phyloP scores from a whole-genome alignment of 495 filamentous ascomycete species.

The Schizothecium vesticola region DNA sequence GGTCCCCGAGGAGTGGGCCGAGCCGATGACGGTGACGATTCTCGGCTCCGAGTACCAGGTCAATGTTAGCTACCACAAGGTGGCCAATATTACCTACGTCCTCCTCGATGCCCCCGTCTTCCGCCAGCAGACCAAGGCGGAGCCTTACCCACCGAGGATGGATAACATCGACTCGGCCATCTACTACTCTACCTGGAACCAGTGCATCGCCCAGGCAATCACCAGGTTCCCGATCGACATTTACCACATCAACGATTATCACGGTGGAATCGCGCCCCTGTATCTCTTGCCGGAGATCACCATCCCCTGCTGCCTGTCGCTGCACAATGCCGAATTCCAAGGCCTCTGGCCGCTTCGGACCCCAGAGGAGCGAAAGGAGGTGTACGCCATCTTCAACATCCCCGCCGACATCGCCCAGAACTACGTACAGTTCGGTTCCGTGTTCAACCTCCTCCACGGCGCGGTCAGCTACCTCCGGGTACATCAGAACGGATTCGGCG shows the following conservation, averaged over 20 bases:
- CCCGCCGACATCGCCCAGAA: constrained; percentile 38
- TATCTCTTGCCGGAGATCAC: constrained; percentile 56
- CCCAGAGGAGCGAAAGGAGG: constrained; percentile 56
- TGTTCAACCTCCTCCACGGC: constrained; percentile 67
- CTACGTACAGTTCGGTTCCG: constrained; percentile 61
- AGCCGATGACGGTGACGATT: constrained; percentile 59
- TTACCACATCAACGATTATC: constrained; percentile 78
- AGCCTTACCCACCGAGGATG: constrained; percentile 67
- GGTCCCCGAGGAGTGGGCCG: constrained; percentile 36
- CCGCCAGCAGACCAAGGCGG: constrained; percentile 56
- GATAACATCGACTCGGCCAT: constrained; percentile 66
- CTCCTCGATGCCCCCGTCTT: constrained; percentile 66
- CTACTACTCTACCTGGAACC: constrained; percentile 70
- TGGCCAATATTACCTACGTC: constrained; percentile 69
- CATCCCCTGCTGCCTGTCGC: constrained; percentile 51
- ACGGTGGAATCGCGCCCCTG: constrained; percentile 63
- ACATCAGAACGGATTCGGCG: constrained; percentile 68
- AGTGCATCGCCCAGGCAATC: constrained; percentile 59
- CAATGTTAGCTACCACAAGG: constrained; percentile 57
- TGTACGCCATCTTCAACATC: constrained; percentile 63
- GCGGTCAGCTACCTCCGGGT: constrained; percentile 64
- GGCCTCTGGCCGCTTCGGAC: constrained; percentile 69
- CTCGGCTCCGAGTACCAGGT: constrained; percentile 57
- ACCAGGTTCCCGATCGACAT: constrained; percentile 57
- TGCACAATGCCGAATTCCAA: constrained; percentile 61